A percentile compares a stretch with the other conserved stretches of the same genome.
Evolutionary conservation across 805 yeast genomes (phyloP).

Genomic region (Saccharomycodes ludwigii): DNA sequence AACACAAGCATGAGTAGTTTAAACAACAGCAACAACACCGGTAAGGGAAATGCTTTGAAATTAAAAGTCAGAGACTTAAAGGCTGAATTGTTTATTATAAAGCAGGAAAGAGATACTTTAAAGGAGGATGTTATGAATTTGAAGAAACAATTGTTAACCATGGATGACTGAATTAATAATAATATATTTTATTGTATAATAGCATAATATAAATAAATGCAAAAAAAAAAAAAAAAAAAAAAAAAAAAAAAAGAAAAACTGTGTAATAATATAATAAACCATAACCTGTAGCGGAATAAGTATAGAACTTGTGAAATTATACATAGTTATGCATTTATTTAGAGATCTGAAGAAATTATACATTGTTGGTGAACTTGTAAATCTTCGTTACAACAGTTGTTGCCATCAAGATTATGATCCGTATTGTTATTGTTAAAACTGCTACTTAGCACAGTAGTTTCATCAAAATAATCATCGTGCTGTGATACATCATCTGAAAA

Average conservation of each 20-base stretch:
- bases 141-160: constrained; percentile 40
- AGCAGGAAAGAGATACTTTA: constrained; percentile 74
- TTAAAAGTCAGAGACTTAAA: constrained; percentile 71
- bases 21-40: constrained; percentile 14
- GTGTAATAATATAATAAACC: constrained; percentile 4
- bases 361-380: too few relatives aligned
- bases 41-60: constrained; percentile 38
- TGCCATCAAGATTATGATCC: too few relatives aligned
- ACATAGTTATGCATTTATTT: too few relatives aligned
- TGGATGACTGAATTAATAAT: constrained; percentile 5
- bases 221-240: constrained; percentile 2
- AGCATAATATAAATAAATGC: constrained; percentile 1
- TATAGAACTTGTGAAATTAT: too few relatives aligned
- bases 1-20: constrained; percentile 6
- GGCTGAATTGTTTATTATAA: constrained; percentile 69
- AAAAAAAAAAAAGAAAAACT: background rate
- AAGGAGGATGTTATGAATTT: constrained; percentile 45
- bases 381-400: too few relatives aligned
- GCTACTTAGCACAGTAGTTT: too few relatives aligned
- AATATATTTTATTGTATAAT: background rate
- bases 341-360: too few relatives aligned
- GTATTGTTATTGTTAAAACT: too few relatives aligned
- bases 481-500: too few relatives aligned
- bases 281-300: too few relatives aligned
- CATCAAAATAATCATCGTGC: too few relatives aligned